Percentiles rank a stretch among this genome's conserved stretches.
phyloP scores from a whole-genome alignment of 1,139 yeast species.

The Yamadazyma dushanensis region DNA sequence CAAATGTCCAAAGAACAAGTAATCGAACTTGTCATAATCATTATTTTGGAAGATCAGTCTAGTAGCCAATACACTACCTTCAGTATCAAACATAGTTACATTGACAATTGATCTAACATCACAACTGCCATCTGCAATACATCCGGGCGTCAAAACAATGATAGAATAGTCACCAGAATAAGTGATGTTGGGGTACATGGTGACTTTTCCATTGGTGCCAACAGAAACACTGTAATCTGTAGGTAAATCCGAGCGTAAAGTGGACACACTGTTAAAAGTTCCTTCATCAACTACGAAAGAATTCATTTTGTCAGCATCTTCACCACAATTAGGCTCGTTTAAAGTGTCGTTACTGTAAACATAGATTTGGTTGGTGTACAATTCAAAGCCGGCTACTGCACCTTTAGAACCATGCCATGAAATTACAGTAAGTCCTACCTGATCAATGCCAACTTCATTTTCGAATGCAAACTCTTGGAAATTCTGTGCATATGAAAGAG shows the following conservation, averaged over 20 bases:
- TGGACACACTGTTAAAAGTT: conserved; percentile 30
- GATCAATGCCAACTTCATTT: conserved; percentile 62
- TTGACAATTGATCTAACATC: conserved; percentile 70
- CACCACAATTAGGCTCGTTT: conserved; percentile 64
- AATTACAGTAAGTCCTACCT: conserved; percentile 64
- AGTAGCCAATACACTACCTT: conserved; percentile 43
- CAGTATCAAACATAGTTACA: conserved; percentile 59
- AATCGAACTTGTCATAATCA: conserved; percentile 75
- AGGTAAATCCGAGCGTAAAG: conserved; percentile 24
- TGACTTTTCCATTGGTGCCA: conserved; percentile 46
- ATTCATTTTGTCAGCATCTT: conserved; percentile 31
- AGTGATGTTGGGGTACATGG: conserved; percentile 69
- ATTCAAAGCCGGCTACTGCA: conserved; percentile 69
- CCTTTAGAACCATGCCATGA: conserved; percentile 72
- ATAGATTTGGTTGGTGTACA: conserved; percentile 61
- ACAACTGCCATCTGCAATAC: conserved; percentile 70
- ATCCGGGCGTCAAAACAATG: conserved; percentile 83
- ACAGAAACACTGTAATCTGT: conserved; percentile 24
- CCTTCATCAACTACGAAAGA: conserved; percentile 35
- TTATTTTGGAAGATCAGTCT: conserved; percentile 73
- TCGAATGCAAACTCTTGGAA: conserved; percentile 84
- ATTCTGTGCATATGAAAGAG: conserved; percentile 46
- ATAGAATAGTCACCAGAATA: conserved; percentile 76
- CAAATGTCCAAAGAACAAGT: conserved; percentile 69
- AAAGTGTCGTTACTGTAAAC: conserved; percentile 73